Evolutionary conservation across 495 filamentous ascomycete species (phyloP).

Genomic region (Rusavskia elegans): DNA sequence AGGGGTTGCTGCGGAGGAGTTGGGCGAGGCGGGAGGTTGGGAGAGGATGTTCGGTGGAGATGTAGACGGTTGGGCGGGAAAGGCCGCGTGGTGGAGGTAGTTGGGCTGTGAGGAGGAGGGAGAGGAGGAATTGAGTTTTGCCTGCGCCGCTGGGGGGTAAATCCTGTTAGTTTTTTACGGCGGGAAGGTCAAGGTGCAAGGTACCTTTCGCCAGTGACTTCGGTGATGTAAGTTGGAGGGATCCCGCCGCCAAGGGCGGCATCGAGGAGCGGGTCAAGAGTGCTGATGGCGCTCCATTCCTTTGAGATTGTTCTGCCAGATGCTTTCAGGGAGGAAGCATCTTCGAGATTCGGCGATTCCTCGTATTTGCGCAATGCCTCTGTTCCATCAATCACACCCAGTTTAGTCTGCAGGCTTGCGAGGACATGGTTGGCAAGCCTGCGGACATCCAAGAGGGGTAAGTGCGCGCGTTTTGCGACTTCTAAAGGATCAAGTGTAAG

Average conservation of each 20-base stretch:
- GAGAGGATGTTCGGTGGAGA: slow-evolving; percentile 84
- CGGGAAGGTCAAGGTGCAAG: too few species aligned
- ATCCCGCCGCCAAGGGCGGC: slow-evolving; percentile 69
- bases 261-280: slow-evolving; percentile 62
- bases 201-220: slow-evolving; percentile 82
- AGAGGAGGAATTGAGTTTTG: slow-evolving; percentile 89
- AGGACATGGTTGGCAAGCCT: slow-evolving; percentile 49
- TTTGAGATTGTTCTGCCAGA: slow-evolving; percentile 6
- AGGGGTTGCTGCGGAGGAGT: slow-evolving; percentile 51
- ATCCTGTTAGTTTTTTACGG: neutral
- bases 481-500: slow-evolving; percentile 70
- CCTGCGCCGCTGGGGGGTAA: slow-evolving; percentile 52
- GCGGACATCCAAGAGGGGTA: slow-evolving; percentile 65
- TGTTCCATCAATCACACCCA: slow-evolving; percentile 23
- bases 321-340: neutral
- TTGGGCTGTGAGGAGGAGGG: slow-evolving; percentile 66
- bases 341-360: neutral
- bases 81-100: slow-evolving; percentile 60
- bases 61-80: slow-evolving; percentile 59
- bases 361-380: neutral
- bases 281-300: slow-evolving; percentile 55
- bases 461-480: slow-evolving; percentile 70
- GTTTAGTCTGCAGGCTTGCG: slow-evolving; percentile 44
- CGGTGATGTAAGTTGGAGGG: slow-evolving; percentile 65
- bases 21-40: slow-evolving; percentile 68